These are phyloP conservation scores for Papiliotrema fonsecae DNA, from an alignment of 1,284 basidiomycete species.

Conservation along the genomic window DNA sequence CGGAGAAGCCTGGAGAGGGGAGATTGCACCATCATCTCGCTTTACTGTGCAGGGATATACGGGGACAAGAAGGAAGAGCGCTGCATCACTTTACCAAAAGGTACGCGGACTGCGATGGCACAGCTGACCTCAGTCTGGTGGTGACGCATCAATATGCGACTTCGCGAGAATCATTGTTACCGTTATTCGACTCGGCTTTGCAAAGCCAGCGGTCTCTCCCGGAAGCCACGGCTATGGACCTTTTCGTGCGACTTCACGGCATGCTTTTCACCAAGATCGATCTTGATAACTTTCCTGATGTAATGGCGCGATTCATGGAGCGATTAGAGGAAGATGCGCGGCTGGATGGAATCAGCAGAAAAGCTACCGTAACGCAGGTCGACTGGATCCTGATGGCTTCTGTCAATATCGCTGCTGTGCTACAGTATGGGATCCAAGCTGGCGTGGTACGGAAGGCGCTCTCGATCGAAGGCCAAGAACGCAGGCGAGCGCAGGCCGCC, in stretches of 20 bases:
- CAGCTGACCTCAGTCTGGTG: slow-evolving; percentile 62
- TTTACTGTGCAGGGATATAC: slow-evolving; percentile 71
- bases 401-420: slow-evolving; percentile 71
- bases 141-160: slow-evolving; percentile 79
- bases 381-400: slow-evolving; percentile 96
- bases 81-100: slow-evolving; percentile 96
- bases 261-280: slow-evolving; percentile 94
- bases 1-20: slow-evolving; percentile 83
- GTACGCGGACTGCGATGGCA: slow-evolving; percentile 48
- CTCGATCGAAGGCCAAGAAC: slow-evolving; percentile 40
- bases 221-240: slow-evolving; percentile 70
- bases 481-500: slow-evolving; percentile 45
- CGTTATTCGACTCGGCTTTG: slow-evolving; percentile 70
- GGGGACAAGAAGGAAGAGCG: slow-evolving; percentile 75
- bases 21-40: slow-evolving; percentile 94
- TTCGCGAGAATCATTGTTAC: slow-evolving; percentile 79
- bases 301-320: slow-evolving; percentile 78
- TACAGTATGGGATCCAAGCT: slow-evolving; percentile 81
- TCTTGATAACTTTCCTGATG: slow-evolving; percentile 80
- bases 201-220: slow-evolving; percentile 65
- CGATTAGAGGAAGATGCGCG: slow-evolving; percentile 62
- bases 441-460: slow-evolving; percentile 61
- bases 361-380: slow-evolving; percentile 59
- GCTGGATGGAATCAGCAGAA: slow-evolving; percentile 54
- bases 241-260: slow-evolving; percentile 88